Conservation (phyloP, 805 yeast species). For the Kodamaea laetipori region DNA sequence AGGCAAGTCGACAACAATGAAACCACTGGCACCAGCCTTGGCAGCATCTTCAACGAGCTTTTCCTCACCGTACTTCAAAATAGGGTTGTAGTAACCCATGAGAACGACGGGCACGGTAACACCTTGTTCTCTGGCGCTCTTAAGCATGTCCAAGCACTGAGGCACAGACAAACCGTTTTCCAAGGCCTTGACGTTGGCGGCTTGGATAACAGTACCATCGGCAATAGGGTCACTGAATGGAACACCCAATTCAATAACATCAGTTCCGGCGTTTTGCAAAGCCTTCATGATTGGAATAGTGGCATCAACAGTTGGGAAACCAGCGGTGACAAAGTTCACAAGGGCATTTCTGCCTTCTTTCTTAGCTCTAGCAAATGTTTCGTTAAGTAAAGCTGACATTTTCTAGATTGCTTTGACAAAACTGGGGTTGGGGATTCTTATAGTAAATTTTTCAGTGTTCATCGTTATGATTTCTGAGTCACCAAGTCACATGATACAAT, state of each 20-base stretch:
- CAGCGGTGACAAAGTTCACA: conserved; percentile 92
- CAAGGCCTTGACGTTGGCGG: conserved; percentile 79
- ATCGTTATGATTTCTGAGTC: too few relatives aligned
- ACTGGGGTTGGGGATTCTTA: conserved; percentile 1
- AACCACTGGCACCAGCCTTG: conserved; percentile 92
- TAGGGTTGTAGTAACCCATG: conserved; percentile 98
- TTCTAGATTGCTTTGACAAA: conserved; percentile 2
- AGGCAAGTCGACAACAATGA: conserved; percentile 91
- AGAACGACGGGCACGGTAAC: conserved; percentile 85
- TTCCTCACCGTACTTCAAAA: conserved; percentile 85
- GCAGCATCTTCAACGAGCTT: conserved; percentile 76
- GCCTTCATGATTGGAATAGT: conserved; percentile 85
- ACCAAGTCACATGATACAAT: too few relatives aligned
- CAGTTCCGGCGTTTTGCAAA: conserved; percentile 94
- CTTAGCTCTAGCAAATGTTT: conserved; percentile 62
- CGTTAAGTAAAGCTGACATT: conserved; percentile 58
- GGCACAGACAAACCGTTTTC: conserved; percentile 77
- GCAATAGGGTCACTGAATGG: conserved; percentile 99
- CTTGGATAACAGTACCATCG: conserved; percentile 97
- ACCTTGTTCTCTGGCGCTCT: conserved; percentile 76
- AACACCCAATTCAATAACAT: conserved; percentile 89
- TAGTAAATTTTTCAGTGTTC: not conserved
- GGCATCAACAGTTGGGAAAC: conserved; percentile 84
- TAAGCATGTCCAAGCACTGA: conserved; percentile 69
- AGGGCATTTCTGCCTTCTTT: conserved; percentile 78